phyloP scores from a whole-genome alignment of 208 protist genomes.

The Trypanosoma caninum region DNA sequence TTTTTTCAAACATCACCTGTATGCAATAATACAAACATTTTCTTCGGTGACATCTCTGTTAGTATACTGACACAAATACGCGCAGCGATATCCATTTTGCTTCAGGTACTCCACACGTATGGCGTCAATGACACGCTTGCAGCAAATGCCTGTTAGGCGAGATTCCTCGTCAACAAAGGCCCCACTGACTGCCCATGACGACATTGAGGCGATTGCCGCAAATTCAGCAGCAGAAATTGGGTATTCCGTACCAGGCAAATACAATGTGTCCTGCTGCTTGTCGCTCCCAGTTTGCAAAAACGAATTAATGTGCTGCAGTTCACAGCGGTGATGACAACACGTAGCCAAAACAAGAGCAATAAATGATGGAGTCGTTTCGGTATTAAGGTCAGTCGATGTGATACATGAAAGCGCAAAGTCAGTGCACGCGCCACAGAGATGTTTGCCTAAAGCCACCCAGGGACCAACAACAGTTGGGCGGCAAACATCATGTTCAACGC shows the following conservation, averaged over 20 bases:
- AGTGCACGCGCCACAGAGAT: conserved; percentile 75
- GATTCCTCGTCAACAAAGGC: conserved; percentile 35
- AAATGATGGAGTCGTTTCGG: conserved; percentile 9
- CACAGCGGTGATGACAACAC: conserved; percentile 80
- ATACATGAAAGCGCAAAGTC: conserved; percentile 76
- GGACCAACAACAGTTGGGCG: too few species aligned
- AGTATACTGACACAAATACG: conserved; percentile 50
- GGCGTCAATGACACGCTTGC: conserved; percentile 69
- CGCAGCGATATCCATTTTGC: conserved; percentile 35
- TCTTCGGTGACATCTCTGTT: conserved; percentile 51
- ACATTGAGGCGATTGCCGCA: conserved; percentile 60
- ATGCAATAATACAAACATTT: conserved; percentile 71
- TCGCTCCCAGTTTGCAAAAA: neutral
- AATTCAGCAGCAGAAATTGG: conserved; percentile 43
- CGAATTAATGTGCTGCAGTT: conserved; percentile 54
- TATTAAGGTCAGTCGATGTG: conserved; percentile 23
- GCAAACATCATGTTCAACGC: too few species aligned
- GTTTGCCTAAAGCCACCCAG: conserved; percentile 67
- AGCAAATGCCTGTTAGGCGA: conserved; percentile 36
- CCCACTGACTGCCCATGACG: conserved; percentile 74
- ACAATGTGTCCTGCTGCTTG: neutral
- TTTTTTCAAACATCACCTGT: conserved; percentile 1
- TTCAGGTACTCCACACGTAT: conserved; percentile 56
- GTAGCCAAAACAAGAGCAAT: conserved; percentile 57
- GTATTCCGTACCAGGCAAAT: conserved; percentile 37